Evolutionary conservation across 2,329 filamentous ascomycete species (phyloP).

Genomic region (Aureobasidium melanogenum): DNA sequence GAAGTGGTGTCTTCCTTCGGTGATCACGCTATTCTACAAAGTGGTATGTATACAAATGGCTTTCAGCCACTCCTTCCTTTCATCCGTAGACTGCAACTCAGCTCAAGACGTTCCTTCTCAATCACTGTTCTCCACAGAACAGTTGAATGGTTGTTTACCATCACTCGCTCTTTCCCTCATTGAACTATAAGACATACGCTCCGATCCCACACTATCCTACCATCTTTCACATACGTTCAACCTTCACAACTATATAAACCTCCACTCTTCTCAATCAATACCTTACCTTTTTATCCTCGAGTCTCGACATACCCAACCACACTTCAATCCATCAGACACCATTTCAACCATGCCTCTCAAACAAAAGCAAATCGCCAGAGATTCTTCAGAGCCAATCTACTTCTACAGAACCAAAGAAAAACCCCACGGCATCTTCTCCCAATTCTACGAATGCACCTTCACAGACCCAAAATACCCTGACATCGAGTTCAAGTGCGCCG

Average conservation of each 20-base stretch:
- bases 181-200: not conserved
- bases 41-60: not conserved
- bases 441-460: conserved; percentile 44
- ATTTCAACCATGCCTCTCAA: not conserved
- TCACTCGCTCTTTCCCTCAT: not conserved
- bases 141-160: not conserved
- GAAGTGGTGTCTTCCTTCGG: too few relatives aligned
- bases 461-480: not conserved
- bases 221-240: too few relatives aligned
- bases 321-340: not conserved
- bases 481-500: not conserved
- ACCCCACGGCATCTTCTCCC: conserved; percentile 49
- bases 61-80: not conserved
- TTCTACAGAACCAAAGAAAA: conserved; percentile 35
- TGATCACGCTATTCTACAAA: too few relatives aligned
- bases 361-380: not conserved
- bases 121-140: not conserved
- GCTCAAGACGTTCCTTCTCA: not conserved
- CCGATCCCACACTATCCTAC: not conserved
- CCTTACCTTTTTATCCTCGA: not conserved
- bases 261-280: not conserved
- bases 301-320: not conserved
- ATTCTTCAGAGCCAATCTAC: conserved; percentile 20
- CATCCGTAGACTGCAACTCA: not conserved
- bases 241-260: too few relatives aligned